A percentile compares a stretch with the other conserved stretches of the same genome.
Evolutionary conservation across 352 stramenopile genomes (phyloP).

Genomic region (Pythium plurisporium): DNA sequence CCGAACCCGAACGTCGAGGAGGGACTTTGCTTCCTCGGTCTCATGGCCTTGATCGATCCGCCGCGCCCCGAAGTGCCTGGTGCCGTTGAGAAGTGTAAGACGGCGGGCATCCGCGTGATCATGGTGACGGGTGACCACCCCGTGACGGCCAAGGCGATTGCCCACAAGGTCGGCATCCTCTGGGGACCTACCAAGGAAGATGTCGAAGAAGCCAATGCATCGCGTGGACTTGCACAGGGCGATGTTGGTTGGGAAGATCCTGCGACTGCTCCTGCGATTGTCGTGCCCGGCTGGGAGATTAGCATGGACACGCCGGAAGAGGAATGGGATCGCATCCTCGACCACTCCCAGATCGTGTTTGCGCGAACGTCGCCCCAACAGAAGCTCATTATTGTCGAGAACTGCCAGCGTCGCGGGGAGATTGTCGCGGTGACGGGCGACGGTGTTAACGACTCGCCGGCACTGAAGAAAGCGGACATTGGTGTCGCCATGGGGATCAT

Average conservation of each 20-base stretch:
- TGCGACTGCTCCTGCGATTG: conserved; percentile 96
- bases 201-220: no score
- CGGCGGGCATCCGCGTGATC: conserved; percentile 97
- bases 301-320: no score
- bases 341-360: conserved; percentile 92
- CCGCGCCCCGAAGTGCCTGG: conserved; percentile 94
- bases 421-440: conserved; percentile 98
- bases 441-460: conserved; percentile 98
- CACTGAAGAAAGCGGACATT: conserved; percentile 97
- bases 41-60: conserved; percentile 98
- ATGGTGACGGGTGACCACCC: conserved; percentile 99
- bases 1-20: conserved; percentile 72
- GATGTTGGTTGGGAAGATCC: conserved; percentile 87
- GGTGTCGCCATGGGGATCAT: conserved; percentile 98
- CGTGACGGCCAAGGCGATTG: conserved; percentile 97
- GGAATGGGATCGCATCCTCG: conserved; percentile 89
- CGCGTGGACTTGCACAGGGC: no score
- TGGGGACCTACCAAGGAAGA: no score
- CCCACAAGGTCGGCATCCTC: conserved; percentile 96
- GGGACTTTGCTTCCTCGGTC: conserved; percentile 94
- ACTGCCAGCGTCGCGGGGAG: conserved; percentile 94
- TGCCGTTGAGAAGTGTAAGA: conserved; percentile 94
- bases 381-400: conserved; percentile 96
- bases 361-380: conserved; percentile 97
- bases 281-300: no score